These are phyloP conservation scores for Talaromyces adpressus DNA, from an alignment of 495 filamentous ascomycete species.

Conservation along the genomic window DNA sequence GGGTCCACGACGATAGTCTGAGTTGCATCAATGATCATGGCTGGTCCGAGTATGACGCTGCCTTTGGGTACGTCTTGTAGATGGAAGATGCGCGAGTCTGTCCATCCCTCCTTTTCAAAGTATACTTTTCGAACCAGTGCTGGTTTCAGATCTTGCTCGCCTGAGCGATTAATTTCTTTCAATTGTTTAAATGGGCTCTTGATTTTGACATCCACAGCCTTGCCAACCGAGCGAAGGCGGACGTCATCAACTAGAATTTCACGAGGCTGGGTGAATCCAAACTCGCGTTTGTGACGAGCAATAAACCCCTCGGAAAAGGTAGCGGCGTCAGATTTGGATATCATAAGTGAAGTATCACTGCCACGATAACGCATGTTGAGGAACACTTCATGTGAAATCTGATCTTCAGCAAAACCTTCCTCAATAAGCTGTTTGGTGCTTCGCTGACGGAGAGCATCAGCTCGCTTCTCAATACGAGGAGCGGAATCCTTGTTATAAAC, in stretches of 20 bases:
- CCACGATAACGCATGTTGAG: conserved; percentile 49
- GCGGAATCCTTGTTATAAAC: conserved; percentile 26
- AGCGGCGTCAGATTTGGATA: conserved; percentile 29
- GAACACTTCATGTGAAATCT: conserved; percentile 42
- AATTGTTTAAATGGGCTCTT: conserved; percentile 34
- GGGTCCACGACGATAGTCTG: conserved; percentile 94
- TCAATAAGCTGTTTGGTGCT: conserved; percentile 31
- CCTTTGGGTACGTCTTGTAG: conserved; percentile 70
- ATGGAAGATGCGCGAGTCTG: conserved; percentile 79
- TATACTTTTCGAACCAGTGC: conserved; percentile 34
- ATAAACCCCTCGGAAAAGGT: conserved; percentile 40
- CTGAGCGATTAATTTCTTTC: conserved; percentile 19
- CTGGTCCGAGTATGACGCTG: conserved; percentile 75
- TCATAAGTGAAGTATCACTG: conserved; percentile 47
- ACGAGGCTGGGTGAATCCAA: conserved; percentile 44
- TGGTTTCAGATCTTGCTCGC: conserved; percentile 18
- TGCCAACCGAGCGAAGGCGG: conserved; percentile 41
- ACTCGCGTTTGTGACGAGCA: conserved; percentile 42
- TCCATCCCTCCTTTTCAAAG: conserved; percentile 59
- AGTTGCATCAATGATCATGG: conserved; percentile 88
- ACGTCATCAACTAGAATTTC: conserved; percentile 47
- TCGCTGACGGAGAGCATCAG: conserved; percentile 23
- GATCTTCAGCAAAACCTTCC: conserved; percentile 31
- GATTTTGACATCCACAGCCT: conserved; percentile 33
- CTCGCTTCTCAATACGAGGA: conserved; percentile 24